Evolutionary conservation across 1,139 yeast species (phyloP).

Genomic region (Ogataea hybrid): DNA sequence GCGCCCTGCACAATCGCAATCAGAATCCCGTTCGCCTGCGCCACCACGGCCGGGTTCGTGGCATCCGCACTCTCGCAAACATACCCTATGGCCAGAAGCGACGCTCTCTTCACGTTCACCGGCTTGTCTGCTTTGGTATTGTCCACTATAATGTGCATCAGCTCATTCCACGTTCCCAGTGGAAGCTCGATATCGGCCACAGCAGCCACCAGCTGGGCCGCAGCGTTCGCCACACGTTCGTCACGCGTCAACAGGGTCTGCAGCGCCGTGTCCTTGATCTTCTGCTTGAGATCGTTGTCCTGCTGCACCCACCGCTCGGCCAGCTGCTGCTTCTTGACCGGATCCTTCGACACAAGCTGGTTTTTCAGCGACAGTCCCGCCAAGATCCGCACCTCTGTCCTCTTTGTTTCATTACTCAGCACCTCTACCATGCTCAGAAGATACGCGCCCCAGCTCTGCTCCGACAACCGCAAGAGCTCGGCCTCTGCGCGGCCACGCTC

Average conservation of each 20-base stretch:
- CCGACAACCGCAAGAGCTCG: slow-evolving; percentile 70
- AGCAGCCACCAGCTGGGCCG: slow-evolving; percentile 95
- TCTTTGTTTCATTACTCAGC: slow-evolving; percentile 62
- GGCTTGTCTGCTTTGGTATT: slow-evolving; percentile 80
- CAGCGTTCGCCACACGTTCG: slow-evolving; percentile 80
- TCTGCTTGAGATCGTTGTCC: slow-evolving; percentile 51
- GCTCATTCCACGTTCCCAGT: slow-evolving; percentile 80
- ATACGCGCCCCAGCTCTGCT: slow-evolving; percentile 73
- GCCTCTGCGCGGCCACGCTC: slow-evolving; percentile 80
- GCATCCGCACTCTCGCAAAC: slow-evolving; percentile 96
- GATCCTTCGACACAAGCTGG: slow-evolving; percentile 77
- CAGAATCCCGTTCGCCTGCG: slow-evolving; percentile 87
- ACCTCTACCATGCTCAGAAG: slow-evolving; percentile 70
- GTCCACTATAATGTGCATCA: slow-evolving; percentile 78
- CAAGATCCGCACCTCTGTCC: slow-evolving; percentile 83
- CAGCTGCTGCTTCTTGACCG: slow-evolving; percentile 47
- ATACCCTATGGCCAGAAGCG: slow-evolving; percentile 87
- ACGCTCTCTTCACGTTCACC: slow-evolving; percentile 78
- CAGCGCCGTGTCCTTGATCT: slow-evolving; percentile 68
- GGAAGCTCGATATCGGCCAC: slow-evolving; percentile 95
- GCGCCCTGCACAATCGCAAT: slow-evolving; percentile 98
- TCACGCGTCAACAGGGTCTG: slow-evolving; percentile 63
- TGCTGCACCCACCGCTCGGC: slow-evolving; percentile 63
- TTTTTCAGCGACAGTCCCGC: slow-evolving; percentile 90
- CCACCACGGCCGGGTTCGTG: slow-evolving; percentile 68